Conservation (phyloP, 2,329 filamentous ascomycete species). For the Pseudocercospora pini-densiflorae region DNA sequence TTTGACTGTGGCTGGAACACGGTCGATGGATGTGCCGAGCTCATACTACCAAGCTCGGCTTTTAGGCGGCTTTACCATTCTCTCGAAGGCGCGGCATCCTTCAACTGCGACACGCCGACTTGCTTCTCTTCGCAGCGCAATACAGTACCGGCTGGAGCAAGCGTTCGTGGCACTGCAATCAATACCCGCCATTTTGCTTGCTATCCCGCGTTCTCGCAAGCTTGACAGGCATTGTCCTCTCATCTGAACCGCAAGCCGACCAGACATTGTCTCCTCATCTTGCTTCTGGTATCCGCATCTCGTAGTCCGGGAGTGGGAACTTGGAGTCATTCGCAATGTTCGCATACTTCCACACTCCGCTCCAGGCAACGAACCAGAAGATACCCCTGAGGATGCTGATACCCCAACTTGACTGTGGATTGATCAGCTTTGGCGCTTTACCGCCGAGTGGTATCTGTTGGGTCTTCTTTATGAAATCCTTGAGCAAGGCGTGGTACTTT, state of each 20-base stretch:
- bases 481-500: conserved; percentile 29
- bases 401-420: conserved; percentile 32
- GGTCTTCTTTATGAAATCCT: conserved; percentile 29
- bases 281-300: background rate
- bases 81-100: background rate
- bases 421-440: conserved; percentile 25
- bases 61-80: background rate
- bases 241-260: background rate
- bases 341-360: conserved; percentile 18
- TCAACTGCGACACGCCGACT: background rate
- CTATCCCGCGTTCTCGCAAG: background rate
- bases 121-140: background rate
- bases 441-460: conserved; percentile 39
- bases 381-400: conserved; percentile 30
- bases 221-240: background rate
- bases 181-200: background rate
- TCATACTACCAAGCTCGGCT: background rate
- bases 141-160: background rate
- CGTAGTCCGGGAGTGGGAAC: conserved; percentile 3
- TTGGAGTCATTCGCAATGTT: conserved; percentile 2
- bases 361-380: conserved; percentile 26
- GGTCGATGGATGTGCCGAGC: background rate
- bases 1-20: background rate
- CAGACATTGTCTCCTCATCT: background rate
- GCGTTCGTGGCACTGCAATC: background rate